Conservation (phyloP, 2,329 filamentous ascomycete species). For the Colletotrichum caudatum region DNA sequence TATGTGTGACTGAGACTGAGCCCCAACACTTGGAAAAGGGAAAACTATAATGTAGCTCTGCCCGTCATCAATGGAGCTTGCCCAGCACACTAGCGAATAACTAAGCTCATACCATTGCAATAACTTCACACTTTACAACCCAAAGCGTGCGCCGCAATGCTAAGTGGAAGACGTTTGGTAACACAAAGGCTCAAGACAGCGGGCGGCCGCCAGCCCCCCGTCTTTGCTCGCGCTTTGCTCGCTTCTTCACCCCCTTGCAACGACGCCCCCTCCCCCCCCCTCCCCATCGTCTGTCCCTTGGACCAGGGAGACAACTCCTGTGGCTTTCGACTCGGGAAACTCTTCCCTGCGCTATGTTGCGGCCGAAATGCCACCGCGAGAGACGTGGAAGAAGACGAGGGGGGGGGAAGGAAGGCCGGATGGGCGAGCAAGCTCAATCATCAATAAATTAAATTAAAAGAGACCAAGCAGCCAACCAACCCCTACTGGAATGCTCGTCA, state of each 20-base stretch:
- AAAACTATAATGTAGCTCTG: constrained; percentile 15
- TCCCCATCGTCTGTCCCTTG: constrained; percentile 21
- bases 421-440: not conserved
- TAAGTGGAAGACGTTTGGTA: constrained; percentile 5
- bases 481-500: not conserved
- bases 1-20: not conserved
- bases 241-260: constrained; percentile 36
- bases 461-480: not conserved
- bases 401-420: not conserved
- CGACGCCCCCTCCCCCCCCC: constrained; percentile 13
- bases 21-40: not conserved
- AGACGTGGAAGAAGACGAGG: not conserved
- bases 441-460: not conserved
- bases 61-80: constrained; percentile 8
- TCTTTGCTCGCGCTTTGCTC: constrained; percentile 23
- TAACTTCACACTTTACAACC: constrained; percentile 15
- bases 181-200: constrained; percentile 30
- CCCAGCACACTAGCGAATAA: not conserved
- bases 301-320: constrained; percentile 24
- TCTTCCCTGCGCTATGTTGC: constrained; percentile 18
- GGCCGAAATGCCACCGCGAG: constrained; percentile 7
- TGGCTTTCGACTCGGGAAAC: constrained; percentile 9
- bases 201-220: constrained; percentile 27
- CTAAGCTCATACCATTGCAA: constrained; percentile 16
- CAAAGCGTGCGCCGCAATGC: constrained; percentile 10